These are phyloP conservation scores for Eutrema salsugineum DNA, from an alignment of 441 rosid genomes.

Conservation along the genomic window DNA sequence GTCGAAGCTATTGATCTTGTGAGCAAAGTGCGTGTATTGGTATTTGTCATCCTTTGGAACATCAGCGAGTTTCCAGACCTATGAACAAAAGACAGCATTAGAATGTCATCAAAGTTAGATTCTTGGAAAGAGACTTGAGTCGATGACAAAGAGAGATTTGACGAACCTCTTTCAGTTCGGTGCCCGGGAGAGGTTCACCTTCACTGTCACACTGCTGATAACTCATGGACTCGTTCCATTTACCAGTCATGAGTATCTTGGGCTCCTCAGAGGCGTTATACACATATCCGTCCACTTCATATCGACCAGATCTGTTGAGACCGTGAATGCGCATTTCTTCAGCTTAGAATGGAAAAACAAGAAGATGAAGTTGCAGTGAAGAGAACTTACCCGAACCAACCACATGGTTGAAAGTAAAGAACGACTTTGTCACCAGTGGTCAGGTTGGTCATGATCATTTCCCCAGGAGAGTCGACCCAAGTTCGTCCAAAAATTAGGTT, in stretches of 20 bases:
- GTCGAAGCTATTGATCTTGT: constrained; percentile 88
- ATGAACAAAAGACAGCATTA: constrained; percentile 23
- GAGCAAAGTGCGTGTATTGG: constrained; percentile 88
- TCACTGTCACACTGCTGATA: constrained; percentile 93
- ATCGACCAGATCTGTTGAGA: constrained; percentile 84
- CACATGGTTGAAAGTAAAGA: constrained; percentile 94
- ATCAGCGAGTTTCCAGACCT: constrained; percentile 88
- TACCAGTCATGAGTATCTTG: constrained; percentile 93
- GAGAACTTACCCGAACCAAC: constrained; percentile 91
- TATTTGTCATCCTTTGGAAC: constrained; percentile 79
- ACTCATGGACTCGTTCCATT: constrained; percentile 89
- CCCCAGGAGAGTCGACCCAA: constrained; percentile 95
- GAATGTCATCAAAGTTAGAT: not conserved
- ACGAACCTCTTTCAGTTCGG: constrained; percentile 75
- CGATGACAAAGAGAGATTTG: not conserved
- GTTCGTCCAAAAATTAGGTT: constrained; percentile 96
- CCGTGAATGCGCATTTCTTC: not conserved
- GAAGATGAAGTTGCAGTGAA: constrained; percentile 1
- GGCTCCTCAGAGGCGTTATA: constrained; percentile 92
- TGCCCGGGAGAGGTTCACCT: constrained; percentile 94
- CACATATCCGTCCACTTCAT: constrained; percentile 97
- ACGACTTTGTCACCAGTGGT: constrained; percentile 94
- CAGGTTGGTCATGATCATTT: constrained; percentile 89
- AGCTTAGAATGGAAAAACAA: not conserved
- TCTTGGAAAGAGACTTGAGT: not conserved